These are phyloP conservation scores for Penicillium bovifimosum DNA, from an alignment of 495 filamentous ascomycete species.

Conservation along the genomic window DNA sequence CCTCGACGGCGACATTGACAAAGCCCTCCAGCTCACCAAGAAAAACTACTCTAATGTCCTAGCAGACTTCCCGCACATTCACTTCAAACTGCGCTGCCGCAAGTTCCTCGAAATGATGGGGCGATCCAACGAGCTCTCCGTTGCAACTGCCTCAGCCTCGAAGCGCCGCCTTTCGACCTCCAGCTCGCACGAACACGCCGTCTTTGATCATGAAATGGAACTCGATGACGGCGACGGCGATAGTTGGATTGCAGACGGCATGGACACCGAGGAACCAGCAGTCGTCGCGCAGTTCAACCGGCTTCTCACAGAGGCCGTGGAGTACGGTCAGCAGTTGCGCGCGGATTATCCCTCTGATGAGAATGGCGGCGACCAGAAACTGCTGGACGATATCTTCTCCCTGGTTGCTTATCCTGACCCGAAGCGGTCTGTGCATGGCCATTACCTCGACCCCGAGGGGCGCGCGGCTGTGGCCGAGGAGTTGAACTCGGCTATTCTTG, in stretches of 20 bases:
- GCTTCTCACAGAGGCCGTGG: slow-evolving; percentile 62
- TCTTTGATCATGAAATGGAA: slow-evolving; percentile 70
- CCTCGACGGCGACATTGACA: slow-evolving; percentile 89
- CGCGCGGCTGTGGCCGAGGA: slow-evolving; percentile 84
- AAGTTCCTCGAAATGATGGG: slow-evolving; percentile 98
- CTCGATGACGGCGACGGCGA: slow-evolving; percentile 62
- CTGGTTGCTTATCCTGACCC: slow-evolving; percentile 85
- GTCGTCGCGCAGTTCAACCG: slow-evolving; percentile 40
- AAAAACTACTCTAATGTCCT: slow-evolving; percentile 77
- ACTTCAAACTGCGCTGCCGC: slow-evolving; percentile 83
- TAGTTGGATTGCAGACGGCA: slow-evolving; percentile 45
- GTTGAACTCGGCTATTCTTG: slow-evolving; percentile 87
- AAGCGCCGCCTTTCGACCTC: slow-evolving; percentile 32
- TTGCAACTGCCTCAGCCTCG: slow-evolving; percentile 20
- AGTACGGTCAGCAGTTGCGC: slow-evolving; percentile 75
- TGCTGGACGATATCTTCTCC: slow-evolving; percentile 80
- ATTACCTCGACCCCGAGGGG: slow-evolving; percentile 69
- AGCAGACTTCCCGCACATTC: slow-evolving; percentile 76
- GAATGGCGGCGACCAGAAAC: slow-evolving; percentile 61
- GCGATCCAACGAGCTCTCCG: slow-evolving; percentile 61
- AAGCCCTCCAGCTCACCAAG: slow-evolving; percentile 74
- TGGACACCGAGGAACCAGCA: slow-evolving; percentile 49
- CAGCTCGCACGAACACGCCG: slow-evolving; percentile 39
- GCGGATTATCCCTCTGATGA: slow-evolving; percentile 67
- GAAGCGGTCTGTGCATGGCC: slow-evolving; percentile 64